Evolutionary conservation across 177 flowering plant species (phyloP), one percentile per base, ranked within the genome.

Genomic region (Tripterygium wilfordii): DNA sequence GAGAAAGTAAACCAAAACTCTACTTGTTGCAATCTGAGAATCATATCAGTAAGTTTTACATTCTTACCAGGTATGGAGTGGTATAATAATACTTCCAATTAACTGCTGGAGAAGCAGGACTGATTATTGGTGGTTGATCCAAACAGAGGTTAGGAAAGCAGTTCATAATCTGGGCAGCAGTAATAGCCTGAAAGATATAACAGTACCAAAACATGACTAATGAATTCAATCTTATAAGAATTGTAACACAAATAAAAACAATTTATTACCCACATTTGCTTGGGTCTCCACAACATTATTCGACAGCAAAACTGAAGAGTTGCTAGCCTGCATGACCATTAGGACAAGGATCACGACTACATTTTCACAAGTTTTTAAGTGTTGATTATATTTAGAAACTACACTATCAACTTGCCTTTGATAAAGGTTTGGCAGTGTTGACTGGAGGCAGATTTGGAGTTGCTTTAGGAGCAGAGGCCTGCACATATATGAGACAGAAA

Each of bases 121-220:
- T n/a, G 35, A 14, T 21, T 2, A 22, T 24, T n/a, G 21, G 44
- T 16, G 35, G 45, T 2, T 17, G 27, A 16, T 56, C 60, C 53
- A 56, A 56, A 23, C 60, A 56, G 9, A 46, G 53, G 17, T 39
- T 39, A 5, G 60, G 60, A 24, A 41, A 45, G 19, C 42, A 42
- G 29, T 36, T 31, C 9, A 21, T 12, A 31, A 51, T 24, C 42
- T 51, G 51, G 38, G 57, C 6, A 19, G 33, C 17, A 5, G 27
- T 9, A 5, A 9, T 20, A 27, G 18, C 32, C 60, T 40, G 47
- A 10, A 40, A 51, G 17, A 51, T 22, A 21, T 7, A 25, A 28
- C 20, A 21, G 21, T 28, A 33, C 10, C 41, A 4, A 7, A n/a
- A 5, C 10, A 19, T 37, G 7, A 37, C 3, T 37, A 37, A 5